Percentiles rank a stretch among this genome's conserved stretches.
phyloP scores from a whole-genome alignment of 768 basidiomycete species.

The Phaeotremella skinneri region DNA sequence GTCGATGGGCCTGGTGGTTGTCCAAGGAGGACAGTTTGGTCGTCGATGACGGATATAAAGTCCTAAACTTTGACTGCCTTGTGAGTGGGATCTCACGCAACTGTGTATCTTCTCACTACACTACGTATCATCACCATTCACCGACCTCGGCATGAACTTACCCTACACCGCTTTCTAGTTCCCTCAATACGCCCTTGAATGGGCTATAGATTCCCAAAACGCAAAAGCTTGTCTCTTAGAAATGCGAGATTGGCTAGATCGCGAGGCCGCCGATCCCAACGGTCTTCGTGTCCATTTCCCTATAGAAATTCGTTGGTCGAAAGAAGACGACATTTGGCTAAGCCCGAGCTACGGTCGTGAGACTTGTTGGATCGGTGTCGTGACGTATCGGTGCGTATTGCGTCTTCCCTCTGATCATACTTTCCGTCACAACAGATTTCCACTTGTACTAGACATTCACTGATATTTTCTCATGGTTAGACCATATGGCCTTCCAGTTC shows the following conservation, averaged over 20 bases:
- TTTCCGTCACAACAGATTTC: neutral
- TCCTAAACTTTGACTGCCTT: constrained; percentile 92
- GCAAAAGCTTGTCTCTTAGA: constrained; percentile 68
- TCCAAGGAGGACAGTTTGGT: constrained; percentile 59
- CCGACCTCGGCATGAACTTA: neutral
- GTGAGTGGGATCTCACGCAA: constrained; percentile 56
- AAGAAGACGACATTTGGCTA: constrained; percentile 87
- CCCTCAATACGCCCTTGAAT: constrained; percentile 91
- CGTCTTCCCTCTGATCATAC: neutral
- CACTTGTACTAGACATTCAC: neutral
- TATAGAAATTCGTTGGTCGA: constrained; percentile 85
- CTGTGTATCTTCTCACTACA: constrained; percentile 24
- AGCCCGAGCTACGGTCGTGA: constrained; percentile 75
- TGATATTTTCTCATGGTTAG: constrained; percentile 54
- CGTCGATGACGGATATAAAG: constrained; percentile 72
- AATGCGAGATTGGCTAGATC: constrained; percentile 67
- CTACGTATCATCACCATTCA: constrained; percentile 14
- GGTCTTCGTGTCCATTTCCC: constrained; percentile 88
- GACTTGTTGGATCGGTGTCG: constrained; percentile 93
- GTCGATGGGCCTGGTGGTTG: constrained; percentile 60
- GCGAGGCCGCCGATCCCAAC: constrained; percentile 63
- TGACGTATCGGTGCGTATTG: constrained; percentile 82
- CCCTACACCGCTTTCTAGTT: constrained; percentile 57
- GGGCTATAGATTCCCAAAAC: constrained; percentile 76
- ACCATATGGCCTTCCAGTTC: constrained; percentile 78